phyloP scores from a whole-genome alignment of 495 filamentous ascomycete species.

The Aspergillus asperescens region DNA sequence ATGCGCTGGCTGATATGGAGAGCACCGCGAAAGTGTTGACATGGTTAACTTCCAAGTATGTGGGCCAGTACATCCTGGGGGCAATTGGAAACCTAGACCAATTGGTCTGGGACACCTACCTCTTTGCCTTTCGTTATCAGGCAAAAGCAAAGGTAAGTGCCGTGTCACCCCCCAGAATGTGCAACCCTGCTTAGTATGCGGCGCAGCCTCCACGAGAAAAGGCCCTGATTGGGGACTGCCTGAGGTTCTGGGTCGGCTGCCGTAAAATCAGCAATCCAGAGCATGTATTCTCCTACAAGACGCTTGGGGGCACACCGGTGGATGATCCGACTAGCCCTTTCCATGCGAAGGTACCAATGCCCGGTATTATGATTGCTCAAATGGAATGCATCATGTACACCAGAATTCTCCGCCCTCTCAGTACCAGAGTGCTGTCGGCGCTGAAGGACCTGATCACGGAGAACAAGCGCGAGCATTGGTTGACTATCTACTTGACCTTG shows the following conservation, averaged over 20 bases:
- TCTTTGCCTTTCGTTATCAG: constrained; percentile 9
- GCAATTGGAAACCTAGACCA: constrained; percentile 6
- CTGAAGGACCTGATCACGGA: constrained; percentile 12
- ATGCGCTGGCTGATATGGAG: constrained; percentile 10
- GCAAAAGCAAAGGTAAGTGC: constrained; percentile 14
- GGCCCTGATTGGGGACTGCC: constrained; percentile 7
- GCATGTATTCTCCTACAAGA: constrained; percentile 4
- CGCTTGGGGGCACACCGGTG: neutral
- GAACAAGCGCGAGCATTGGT: constrained; percentile 15
- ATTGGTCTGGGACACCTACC: constrained; percentile 11
- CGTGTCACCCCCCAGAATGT: neutral
- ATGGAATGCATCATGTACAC: constrained; percentile 18
- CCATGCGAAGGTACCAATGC: constrained; percentile 8
- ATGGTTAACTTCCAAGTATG: constrained; percentile 5
- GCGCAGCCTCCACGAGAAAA: constrained; percentile 5
- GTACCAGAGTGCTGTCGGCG: constrained; percentile 1
- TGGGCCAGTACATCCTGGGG: constrained; percentile 7
- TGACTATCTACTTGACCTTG: constrained; percentile 13
- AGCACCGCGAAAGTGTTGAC: constrained; percentile 1
- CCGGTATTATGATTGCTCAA: constrained; percentile 12
- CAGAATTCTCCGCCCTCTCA: constrained; percentile 9
- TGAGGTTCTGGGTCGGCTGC: constrained; percentile 12
- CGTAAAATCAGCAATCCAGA: constrained; percentile 12
- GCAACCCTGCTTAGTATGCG: constrained; percentile 1
- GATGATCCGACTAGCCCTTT: constrained; percentile 9